phyloP scores from a whole-genome alignment of 495 filamentous ascomycete genomes.

The Margaritispora aquatica region DNA sequence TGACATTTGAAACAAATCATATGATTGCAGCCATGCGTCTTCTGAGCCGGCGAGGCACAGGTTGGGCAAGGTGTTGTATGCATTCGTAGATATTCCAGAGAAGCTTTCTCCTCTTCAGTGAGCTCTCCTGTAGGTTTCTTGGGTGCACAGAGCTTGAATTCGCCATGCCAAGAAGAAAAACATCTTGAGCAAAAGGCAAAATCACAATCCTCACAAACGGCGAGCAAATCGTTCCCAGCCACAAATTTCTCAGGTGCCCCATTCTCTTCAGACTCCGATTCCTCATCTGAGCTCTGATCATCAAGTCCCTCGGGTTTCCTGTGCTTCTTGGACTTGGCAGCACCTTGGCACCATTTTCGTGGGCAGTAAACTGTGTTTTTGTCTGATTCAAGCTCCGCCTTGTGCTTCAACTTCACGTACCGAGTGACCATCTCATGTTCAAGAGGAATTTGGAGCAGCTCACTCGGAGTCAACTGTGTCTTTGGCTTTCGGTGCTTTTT shows the following conservation, averaged over 20 bases:
- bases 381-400: constrained; percentile 84
- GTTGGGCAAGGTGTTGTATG: constrained; percentile 90
- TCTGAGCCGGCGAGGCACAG: constrained; percentile 78
- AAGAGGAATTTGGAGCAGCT: constrained; percentile 81
- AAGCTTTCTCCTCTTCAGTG: constrained; percentile 76
- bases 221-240: constrained; percentile 39
- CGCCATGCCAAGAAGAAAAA: constrained; percentile 79
- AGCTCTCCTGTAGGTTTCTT: constrained; percentile 56
- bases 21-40: constrained; percentile 93
- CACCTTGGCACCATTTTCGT: constrained; percentile 86
- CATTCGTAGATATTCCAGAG: constrained; percentile 68
- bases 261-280: constrained; percentile 42
- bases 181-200: constrained; percentile 79
- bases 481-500: constrained; percentile 36
- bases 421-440: constrained; percentile 68
- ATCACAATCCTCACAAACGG: constrained; percentile 83
- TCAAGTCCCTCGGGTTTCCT: constrained; percentile 57
- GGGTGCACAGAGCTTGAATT: constrained; percentile 55
- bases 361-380: constrained; percentile 93
- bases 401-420: constrained; percentile 84
- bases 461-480: constrained; percentile 74
- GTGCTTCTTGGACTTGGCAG: constrained; percentile 75
- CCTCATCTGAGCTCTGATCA: constrained; percentile 34
- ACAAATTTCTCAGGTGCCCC: constrained; percentile 22
- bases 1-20: constrained; percentile 91